Conservation (phyloP, 1,284 basidiomycete genomes). For the Sanghuangporus baumii region DNA sequence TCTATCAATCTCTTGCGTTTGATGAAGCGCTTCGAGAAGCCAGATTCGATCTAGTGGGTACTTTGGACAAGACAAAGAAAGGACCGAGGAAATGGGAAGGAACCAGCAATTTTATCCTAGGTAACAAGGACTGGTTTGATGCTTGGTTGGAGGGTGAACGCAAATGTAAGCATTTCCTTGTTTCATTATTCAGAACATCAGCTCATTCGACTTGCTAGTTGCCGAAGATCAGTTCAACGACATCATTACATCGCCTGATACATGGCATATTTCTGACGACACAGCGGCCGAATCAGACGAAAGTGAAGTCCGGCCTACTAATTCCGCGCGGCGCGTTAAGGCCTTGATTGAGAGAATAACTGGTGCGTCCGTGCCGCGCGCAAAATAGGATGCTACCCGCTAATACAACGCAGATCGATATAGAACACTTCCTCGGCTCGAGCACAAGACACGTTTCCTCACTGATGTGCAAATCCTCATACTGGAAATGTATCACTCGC, state of each 20-base stretch:
- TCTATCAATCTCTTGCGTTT: slow-evolving; percentile 88
- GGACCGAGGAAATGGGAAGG: slow-evolving; percentile 56
- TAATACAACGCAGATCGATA: slow-evolving; percentile 67
- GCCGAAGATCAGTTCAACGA: slow-evolving; percentile 77
- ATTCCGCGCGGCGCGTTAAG: slow-evolving; percentile 76
- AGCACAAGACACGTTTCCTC: slow-evolving; percentile 80
- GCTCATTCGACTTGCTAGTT: slow-evolving; percentile 38
- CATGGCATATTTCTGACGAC: slow-evolving; percentile 81
- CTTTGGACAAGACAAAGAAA: slow-evolving; percentile 30
- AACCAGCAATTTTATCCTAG: slow-evolving; percentile 76
- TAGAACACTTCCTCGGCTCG: slow-evolving; percentile 73
- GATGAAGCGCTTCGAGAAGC: slow-evolving; percentile 78
- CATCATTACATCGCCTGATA: slow-evolving; percentile 75
- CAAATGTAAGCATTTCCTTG: slow-evolving; percentile 54
- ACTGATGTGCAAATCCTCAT: slow-evolving; percentile 82
- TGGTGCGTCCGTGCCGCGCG: slow-evolving; percentile 38
- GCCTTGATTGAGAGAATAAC: slow-evolving; percentile 87
- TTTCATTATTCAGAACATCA: not conserved
- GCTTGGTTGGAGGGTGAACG: slow-evolving; percentile 86
- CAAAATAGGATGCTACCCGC: not conserved
- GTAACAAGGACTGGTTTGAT: slow-evolving; percentile 83
- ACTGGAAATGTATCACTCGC: slow-evolving; percentile 68
- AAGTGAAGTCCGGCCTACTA: slow-evolving; percentile 59
- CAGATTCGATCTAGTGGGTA: slow-evolving; percentile 61
- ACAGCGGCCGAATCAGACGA: slow-evolving; percentile 34